phyloP scores from a whole-genome alignment of 2,329 filamentous ascomycete genomes.

The Calonectria hongkongensis region DNA sequence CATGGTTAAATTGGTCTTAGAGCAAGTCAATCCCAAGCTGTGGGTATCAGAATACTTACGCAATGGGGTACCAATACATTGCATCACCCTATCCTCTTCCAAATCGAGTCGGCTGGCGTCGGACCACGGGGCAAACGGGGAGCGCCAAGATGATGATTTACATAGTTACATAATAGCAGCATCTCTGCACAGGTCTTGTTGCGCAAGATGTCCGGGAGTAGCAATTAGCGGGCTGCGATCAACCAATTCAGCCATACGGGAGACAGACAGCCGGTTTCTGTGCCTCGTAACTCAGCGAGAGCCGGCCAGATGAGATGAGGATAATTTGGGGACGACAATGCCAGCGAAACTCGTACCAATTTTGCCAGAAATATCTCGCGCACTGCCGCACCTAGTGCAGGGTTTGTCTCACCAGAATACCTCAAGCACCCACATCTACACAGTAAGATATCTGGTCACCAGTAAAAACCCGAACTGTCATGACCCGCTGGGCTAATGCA shows the following conservation, averaged over 20 bases:
- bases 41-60: constrained; percentile 44
- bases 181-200: constrained; percentile 12
- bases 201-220: constrained; percentile 12
- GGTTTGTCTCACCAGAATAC: constrained; percentile 27
- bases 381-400: constrained; percentile 25
- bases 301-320: not conserved
- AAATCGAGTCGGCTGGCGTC: not conserved
- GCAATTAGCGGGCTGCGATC: constrained; percentile 26
- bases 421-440: constrained; percentile 22
- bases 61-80: constrained; percentile 21
- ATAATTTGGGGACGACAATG: not conserved
- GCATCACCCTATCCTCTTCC: not conserved
- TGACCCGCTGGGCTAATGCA: constrained; percentile 33
- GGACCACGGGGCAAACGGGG: constrained; percentile 32
- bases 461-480: not conserved
- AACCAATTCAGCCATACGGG: constrained; percentile 32
- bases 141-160: constrained; percentile 33
- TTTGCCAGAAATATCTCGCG: constrained; percentile 4
- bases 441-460: constrained; percentile 2
- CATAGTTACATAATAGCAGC: constrained; percentile 47
- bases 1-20: constrained; percentile 43
- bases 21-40: constrained; percentile 33
- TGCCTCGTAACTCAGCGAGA: not conserved
- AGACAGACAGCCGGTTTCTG: constrained; percentile 18
- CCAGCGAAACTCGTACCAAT: constrained; percentile 18